phyloP scores from a whole-genome alignment of 176 grass and related monocot genomes.

The Elaeis guineensis region DNA sequence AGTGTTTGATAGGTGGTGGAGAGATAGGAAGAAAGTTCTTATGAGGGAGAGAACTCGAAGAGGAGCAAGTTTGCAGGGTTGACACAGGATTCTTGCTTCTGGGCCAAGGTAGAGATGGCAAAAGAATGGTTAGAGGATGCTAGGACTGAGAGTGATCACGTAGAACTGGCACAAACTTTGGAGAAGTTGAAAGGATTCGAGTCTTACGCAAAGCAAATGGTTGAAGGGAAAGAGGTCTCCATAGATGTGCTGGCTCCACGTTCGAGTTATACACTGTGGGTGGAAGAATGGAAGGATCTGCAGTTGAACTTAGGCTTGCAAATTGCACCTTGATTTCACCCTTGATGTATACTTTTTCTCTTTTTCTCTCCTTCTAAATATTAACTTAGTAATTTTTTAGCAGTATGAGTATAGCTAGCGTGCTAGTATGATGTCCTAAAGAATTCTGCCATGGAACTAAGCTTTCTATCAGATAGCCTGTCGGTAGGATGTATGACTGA shows the following conservation, averaged over 20 bases:
- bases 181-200: conserved; percentile 52
- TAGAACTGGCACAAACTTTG: conserved; percentile 16
- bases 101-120: conserved; percentile 81
- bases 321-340: too few relatives aligned
- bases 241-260: conserved; percentile 70
- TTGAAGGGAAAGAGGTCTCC: conserved; percentile 73
- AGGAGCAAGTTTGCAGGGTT: conserved; percentile 86
- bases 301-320: conserved; percentile 20
- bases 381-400: too few relatives aligned
- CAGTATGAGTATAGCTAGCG: too few relatives aligned
- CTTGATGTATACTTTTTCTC: too few relatives aligned
- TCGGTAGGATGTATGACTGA: too few relatives aligned
- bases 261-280: conserved; percentile 74
- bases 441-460: too few relatives aligned
- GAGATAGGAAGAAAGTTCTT: conserved; percentile 6
- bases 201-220: conserved; percentile 44
- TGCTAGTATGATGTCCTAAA: too few relatives aligned
- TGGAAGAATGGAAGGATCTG: conserved; percentile 62
- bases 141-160: conserved; percentile 18
- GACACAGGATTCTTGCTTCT: conserved; percentile 94
- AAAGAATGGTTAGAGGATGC: conserved; percentile 36
- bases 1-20: conserved; percentile 93
- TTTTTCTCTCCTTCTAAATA: too few relatives aligned
- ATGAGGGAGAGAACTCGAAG: conserved; percentile 1
- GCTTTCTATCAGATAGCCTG: too few relatives aligned